Evolutionary conservation across 139 green algal genomes (phyloP).

Genomic region (Volvox reticuliferus): DNA sequence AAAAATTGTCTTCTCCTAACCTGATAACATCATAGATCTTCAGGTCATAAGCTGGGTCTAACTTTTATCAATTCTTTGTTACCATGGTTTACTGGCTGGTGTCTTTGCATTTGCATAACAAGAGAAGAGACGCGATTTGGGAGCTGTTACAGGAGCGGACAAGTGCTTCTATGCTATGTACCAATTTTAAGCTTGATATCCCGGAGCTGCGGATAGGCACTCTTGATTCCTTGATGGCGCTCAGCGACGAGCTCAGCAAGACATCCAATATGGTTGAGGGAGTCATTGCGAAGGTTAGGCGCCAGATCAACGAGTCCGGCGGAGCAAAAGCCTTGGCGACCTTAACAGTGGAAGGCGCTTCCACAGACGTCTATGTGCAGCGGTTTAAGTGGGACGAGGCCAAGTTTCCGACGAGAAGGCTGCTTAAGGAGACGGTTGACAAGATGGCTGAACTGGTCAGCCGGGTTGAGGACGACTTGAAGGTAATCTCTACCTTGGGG

Average conservation of each 20-base stretch:
- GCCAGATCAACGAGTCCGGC: constrained; percentile 57
- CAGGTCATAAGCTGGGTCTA: too few species aligned
- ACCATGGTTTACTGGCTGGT: constrained; percentile 85
- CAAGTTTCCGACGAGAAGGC: constrained; percentile 91
- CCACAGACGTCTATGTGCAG: constrained; percentile 82
- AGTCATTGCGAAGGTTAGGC: constrained; percentile 90
- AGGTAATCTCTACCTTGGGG: constrained; percentile 69
- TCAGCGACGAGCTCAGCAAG: constrained; percentile 95
- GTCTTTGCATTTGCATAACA: constrained; percentile 68
- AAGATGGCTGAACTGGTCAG: constrained; percentile 89
- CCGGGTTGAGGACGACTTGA: constrained; percentile 98
- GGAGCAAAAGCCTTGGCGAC: constrained; percentile 8
- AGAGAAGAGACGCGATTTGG: constrained; percentile 76
- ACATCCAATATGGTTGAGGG: constrained; percentile 82
- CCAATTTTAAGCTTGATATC: constrained; percentile 85
- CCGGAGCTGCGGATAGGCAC: constrained; percentile 94
- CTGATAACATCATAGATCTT: too few species aligned
- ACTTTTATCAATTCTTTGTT: neutral
- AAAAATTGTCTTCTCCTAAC: too few species aligned
- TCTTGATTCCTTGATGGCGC: constrained; percentile 92
- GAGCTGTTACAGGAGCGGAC: constrained; percentile 81
- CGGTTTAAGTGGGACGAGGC: constrained; percentile 96
- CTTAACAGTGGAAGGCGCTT: constrained; percentile 77
- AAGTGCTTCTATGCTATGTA: constrained; percentile 56
- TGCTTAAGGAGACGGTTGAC: constrained; percentile 92